A percentile compares a stretch with the other conserved stretches of the same genome.
phyloP scores from a whole-genome alignment of 345 rosid species.

The Atalantia buxifolia region DNA sequence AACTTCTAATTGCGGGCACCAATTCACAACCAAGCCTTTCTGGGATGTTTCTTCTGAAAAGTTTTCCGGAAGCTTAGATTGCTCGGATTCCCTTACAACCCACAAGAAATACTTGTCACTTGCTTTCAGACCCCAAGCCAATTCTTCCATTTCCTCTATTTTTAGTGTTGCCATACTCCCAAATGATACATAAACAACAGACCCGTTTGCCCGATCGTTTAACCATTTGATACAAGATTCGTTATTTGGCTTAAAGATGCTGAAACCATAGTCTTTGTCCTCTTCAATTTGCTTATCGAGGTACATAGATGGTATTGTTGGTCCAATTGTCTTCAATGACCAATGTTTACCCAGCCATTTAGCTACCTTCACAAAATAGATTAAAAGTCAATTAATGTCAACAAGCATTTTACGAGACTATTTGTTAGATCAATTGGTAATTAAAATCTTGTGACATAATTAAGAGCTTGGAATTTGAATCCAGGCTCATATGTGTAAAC shows the following conservation, averaged over 20 bases:
- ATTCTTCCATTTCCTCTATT: conserved; percentile 22
- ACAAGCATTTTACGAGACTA: too few species aligned
- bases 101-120: conserved; percentile 25
- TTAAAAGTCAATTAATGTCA: not conserved
- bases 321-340: conserved; percentile 24
- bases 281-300: conserved; percentile 13
- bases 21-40: conserved; percentile 26
- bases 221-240: conserved; percentile 24
- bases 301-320: conserved; percentile 21
- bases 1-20: conserved; percentile 40
- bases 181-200: conserved; percentile 35
- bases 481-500: too few species aligned
- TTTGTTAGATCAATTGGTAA: not conserved
- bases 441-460: too few species aligned
- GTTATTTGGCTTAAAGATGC: conserved; percentile 11
- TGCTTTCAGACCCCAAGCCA: conserved; percentile 20
- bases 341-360: conserved; percentile 6
- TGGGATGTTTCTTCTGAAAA: conserved; percentile 10
- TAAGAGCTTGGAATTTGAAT: not conserved
- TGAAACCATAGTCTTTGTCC: conserved; percentile 16
- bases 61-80: conserved; percentile 24
- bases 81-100: conserved; percentile 30
- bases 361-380: not conserved
- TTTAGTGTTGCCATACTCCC: conserved; percentile 28
- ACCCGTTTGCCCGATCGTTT: conserved; percentile 2